Conservation (phyloP, 1,139 yeast species). For the Nakaseomyces delphensis region DNA sequence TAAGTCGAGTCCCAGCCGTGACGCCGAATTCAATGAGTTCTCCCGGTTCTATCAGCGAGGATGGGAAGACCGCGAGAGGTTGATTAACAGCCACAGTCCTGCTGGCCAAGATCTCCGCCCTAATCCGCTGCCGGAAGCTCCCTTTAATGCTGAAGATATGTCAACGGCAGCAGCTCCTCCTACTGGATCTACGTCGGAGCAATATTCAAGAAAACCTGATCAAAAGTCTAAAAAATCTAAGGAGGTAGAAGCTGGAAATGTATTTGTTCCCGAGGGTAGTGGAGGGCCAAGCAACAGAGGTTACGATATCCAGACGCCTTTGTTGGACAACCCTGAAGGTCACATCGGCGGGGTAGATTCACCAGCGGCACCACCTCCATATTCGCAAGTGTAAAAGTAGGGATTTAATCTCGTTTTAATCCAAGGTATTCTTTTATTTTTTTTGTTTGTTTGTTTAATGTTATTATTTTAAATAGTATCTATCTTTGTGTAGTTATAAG, state of each 20-base stretch:
- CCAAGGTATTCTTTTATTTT: neutral
- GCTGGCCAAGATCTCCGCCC: neutral
- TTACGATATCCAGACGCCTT: conserved; percentile 3
- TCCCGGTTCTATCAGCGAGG: conserved; percentile 27
- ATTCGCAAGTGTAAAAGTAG: neutral
- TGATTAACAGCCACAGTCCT: neutral
- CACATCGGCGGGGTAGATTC: neutral
- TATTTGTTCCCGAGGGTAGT: neutral
- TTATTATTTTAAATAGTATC: too few species aligned
- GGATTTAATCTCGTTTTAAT: neutral
- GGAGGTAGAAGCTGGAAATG: neutral
- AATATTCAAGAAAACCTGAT: too few species aligned
- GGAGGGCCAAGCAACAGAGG: neutral
- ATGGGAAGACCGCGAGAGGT: conserved; percentile 27
- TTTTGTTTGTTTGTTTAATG: neutral
- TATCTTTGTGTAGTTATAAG: too few species aligned
- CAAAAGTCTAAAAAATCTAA: neutral
- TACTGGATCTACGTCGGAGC: neutral
- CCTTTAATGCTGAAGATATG: neutral
- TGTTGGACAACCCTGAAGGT: conserved; percentile 1
- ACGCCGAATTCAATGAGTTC: conserved; percentile 14
- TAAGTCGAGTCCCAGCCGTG: conserved; percentile 25
- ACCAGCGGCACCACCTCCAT: conserved; percentile 2
- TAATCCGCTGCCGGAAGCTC: conserved; percentile 2
- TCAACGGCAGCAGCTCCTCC: neutral